Evolutionary conservation across 306 rosid species (phyloP), one percentile per base, ranked within the genome.

Genomic region (Sicyos edulis): DNA sequence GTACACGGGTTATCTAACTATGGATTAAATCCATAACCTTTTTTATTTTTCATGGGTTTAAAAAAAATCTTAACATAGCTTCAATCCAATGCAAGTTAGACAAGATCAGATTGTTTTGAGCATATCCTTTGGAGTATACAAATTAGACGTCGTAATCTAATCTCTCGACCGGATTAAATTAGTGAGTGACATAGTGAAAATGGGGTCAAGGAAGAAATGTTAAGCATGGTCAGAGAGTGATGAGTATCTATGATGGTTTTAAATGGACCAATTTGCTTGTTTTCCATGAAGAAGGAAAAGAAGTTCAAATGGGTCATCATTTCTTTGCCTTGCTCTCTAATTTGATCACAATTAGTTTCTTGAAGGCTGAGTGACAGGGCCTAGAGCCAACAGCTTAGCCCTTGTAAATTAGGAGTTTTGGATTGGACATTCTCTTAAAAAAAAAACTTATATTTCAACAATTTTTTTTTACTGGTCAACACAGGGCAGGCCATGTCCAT

Each of bases 371-470:
- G 44, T 5, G 44, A n/a, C 32, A 44, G 44, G 68, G 67, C 21
- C 54, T 45, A 57, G 55, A 44, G 22, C 55, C 1, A 21, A 58
- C 69, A 24, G 8, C 24, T 55, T 22, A 22, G 29, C 22, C 44
- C 64, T 49, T 52, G 34, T n/a, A 34, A 21, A 70, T 77, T 71
- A 64, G 80, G 88, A 79, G 85, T 55, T 76, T 71, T 69, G 81
- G 88, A 92, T 88, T 85, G 68, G 96, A 90, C 93, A 77, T 82
- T 40, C 22, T 61, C 29, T 13, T 49, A 29, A n/a, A n/a, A n/a
- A n/a, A n/a, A n/a, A n/a, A n/a, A 51, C 12, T 24, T 21, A 0
- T 22, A 12, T 34, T 59, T 51, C 4, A 40, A 21, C 53, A 49
- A n/a, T 49, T 70, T 4, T 69, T 13, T 29, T 61, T 45, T 20